These are phyloP conservation scores for Suhomyces sp. DNA, from an alignment of 805 yeast species.

Conservation along the genomic window DNA sequence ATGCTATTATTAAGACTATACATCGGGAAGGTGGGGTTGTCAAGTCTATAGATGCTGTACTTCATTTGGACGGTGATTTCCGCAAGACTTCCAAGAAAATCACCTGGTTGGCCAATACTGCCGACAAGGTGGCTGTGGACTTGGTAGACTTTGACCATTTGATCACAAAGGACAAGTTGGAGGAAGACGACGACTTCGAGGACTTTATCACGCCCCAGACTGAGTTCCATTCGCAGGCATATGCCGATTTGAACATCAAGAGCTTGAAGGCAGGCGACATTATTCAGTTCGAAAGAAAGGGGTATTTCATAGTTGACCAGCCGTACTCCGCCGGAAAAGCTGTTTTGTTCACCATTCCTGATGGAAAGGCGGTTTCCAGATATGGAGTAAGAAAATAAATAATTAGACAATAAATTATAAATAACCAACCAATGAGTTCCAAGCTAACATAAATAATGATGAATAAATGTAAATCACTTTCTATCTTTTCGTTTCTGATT, in stretches of 20 bases:
- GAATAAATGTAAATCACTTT: too few species aligned
- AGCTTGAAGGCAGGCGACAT: slow-evolving; percentile 23
- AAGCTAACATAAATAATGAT: too few species aligned
- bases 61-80: slow-evolving; percentile 31
- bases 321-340: slow-evolving; percentile 17
- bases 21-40: slow-evolving; percentile 20
- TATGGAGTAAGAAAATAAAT: slow-evolving; percentile 9
- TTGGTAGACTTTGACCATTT: slow-evolving; percentile 28
- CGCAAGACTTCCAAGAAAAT: slow-evolving; percentile 29
- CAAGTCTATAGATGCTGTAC: slow-evolving; percentile 22
- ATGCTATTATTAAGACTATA: slow-evolving; percentile 23
- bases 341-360: slow-evolving; percentile 27
- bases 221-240: slow-evolving; percentile 20
- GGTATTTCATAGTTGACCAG: slow-evolving; percentile 24
- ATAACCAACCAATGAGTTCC: too few species aligned
- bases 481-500: too few species aligned
- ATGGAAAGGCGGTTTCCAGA: slow-evolving; percentile 24
- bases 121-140: slow-evolving; percentile 23
- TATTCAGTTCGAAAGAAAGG: slow-evolving; percentile 29
- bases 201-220: slow-evolving; percentile 26
- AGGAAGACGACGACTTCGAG: slow-evolving; percentile 27
- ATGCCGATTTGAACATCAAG: slow-evolving; percentile 23
- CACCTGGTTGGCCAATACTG: slow-evolving; percentile 30
- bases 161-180: slow-evolving; percentile 32
- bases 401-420: too few species aligned